Base-by-base conservation (phyloP, 75 land plant species). In the Chamaecyparis obtusa region DNA sequence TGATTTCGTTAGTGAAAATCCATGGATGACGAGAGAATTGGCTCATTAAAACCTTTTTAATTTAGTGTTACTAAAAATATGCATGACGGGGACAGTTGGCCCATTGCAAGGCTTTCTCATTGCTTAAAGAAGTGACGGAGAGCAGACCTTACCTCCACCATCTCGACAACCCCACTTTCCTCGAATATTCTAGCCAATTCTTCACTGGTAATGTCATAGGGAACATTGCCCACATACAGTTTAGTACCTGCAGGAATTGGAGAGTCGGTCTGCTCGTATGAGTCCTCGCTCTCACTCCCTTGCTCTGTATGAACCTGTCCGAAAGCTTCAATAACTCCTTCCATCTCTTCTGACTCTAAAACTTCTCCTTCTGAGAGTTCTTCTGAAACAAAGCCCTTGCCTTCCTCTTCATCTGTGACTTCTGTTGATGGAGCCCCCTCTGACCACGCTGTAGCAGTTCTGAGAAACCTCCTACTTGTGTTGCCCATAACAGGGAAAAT, bases 161-260 rank as follows among this genome's bases (percentile, higher is more conserved):
- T 93, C 85, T 94, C 92, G 69, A 93, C 94, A 86, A 89, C 86
- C 49, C 48, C 88, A 37, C 15, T 43, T 19, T 46, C 55, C 54
- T 89, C 91, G 43, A 94, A 94, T 84, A 94, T 75, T 9, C 88
- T 89, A 24, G 95, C 95, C 5, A 94, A 90, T 24, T 64, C 85
- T 46, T 91, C 87, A 67, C 95, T 94, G 88, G 90, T 94, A 36
- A 93, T 90, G 60, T 69, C 87, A 79, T 88, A 94, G 24, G 95
- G 94, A 15, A 94, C 84, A 71, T 94, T 94, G 5, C 95, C 95
- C 14, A 94, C 95, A 46, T 84, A 89, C 39, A 89, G 41, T 64
- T 87, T 87, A 21, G 90, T 88, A 32, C 85, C 90, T 44, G 78
- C 89, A 9, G 88, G 89, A 32, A 86, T 86, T 71, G 88, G 75